Percentiles rank a stretch among this genome's conserved stretches.
Evolutionary conservation across 2,329 filamentous ascomycete species (phyloP).

Genomic region (Monascus ruber): DNA sequence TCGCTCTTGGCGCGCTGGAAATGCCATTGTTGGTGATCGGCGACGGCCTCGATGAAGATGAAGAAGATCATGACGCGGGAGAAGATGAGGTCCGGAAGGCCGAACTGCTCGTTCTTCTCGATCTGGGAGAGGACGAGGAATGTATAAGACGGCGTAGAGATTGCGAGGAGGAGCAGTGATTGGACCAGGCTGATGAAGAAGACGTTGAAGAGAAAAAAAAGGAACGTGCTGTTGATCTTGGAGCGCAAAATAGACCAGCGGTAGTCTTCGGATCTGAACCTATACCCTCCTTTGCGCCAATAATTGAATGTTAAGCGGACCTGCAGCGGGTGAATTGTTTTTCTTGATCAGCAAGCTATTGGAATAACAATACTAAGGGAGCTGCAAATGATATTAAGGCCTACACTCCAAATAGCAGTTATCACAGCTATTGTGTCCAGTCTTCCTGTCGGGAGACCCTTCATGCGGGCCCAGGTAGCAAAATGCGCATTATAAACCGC

Average conservation of each 20-base stretch:
- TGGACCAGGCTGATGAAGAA: slow-evolving; percentile 81
- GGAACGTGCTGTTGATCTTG: slow-evolving; percentile 56
- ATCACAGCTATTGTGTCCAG: slow-evolving; percentile 63
- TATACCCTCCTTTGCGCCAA: slow-evolving; percentile 88
- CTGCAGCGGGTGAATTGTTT: slow-evolving; percentile 29
- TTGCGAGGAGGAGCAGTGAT: slow-evolving; percentile 65
- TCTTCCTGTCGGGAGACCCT: slow-evolving; percentile 56
- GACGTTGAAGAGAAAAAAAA: slow-evolving; percentile 78
- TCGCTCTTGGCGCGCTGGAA: slow-evolving; percentile 71
- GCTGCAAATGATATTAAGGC: slow-evolving; percentile 15
- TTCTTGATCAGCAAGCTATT: too few species aligned
- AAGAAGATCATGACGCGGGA: slow-evolving; percentile 45
- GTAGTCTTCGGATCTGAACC: slow-evolving; percentile 85
- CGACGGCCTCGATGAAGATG: slow-evolving; percentile 61
- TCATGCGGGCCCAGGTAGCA: slow-evolving; percentile 66
- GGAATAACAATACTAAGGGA: too few species aligned
- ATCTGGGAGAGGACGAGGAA: slow-evolving; percentile 63
- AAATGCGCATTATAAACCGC: slow-evolving; percentile 80
- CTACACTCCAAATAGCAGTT: slow-evolving; percentile 67
- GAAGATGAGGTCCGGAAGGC: slow-evolving; percentile 50
- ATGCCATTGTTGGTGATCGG: slow-evolving; percentile 87
- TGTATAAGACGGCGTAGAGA: slow-evolving; percentile 74
- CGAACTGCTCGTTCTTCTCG: slow-evolving; percentile 41
- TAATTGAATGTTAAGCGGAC: slow-evolving; percentile 87
- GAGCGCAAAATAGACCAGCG: slow-evolving; percentile 71